Conservation (phyloP, 176 grass and related monocot species). For the Raddia distichophylla region DNA sequence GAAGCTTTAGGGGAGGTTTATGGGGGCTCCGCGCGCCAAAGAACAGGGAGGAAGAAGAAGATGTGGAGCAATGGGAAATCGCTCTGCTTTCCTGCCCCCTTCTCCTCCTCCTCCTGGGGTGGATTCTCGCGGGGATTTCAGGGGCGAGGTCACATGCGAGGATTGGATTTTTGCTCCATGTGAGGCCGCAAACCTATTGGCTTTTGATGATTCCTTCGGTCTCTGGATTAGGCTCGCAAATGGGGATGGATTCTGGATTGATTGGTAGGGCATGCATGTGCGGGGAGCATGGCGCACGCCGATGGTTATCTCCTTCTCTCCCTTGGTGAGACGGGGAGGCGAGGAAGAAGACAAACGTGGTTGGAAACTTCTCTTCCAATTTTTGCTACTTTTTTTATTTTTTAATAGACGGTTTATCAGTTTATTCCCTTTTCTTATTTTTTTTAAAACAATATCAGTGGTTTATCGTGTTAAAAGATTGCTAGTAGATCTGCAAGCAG, state of each 20-base stretch:
- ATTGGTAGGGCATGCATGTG: slow-evolving; percentile 31
- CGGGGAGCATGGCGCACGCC: slow-evolving; percentile 27
- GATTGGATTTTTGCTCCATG: slow-evolving; percentile 38
- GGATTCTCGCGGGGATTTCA: slow-evolving; percentile 44
- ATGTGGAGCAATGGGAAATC: slow-evolving; percentile 34
- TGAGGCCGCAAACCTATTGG: slow-evolving; percentile 19
- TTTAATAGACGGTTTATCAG: neutral
- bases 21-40: neutral
- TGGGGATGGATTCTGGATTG: slow-evolving; percentile 27
- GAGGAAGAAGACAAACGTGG: slow-evolving; percentile 46
- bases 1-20: slow-evolving; percentile 52
- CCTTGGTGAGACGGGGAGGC: neutral
- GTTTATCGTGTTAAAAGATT: no score
- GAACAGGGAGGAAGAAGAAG: slow-evolving; percentile 14
- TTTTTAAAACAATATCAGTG: neutral
- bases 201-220: slow-evolving; percentile 22
- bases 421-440: neutral
- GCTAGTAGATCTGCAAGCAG: no score
- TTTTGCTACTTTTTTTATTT: neutral
- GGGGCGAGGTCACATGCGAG: slow-evolving; percentile 42
- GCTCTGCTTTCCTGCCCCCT: neutral
- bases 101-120: neutral
- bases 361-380: slow-evolving; percentile 25
- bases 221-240: slow-evolving; percentile 29
- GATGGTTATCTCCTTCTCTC: slow-evolving; percentile 36